Conservation (phyloP, 176 grass and related monocot genomes). For the Cocos nucifera region DNA sequence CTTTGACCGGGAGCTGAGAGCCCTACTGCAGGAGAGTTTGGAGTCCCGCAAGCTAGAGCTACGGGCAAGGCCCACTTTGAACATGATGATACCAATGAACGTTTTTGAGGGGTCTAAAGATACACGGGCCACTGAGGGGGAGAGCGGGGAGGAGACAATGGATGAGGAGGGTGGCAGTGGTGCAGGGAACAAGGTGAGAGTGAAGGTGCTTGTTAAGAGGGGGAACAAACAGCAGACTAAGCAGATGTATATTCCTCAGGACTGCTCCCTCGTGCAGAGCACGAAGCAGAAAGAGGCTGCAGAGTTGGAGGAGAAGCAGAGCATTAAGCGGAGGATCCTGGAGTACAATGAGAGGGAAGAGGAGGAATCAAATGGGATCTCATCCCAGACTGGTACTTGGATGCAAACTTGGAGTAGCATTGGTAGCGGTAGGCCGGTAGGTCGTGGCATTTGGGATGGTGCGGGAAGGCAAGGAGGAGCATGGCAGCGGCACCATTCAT, state of each 20-base stretch:
- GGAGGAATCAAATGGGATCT: constrained; percentile 64
- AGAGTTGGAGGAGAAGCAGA: constrained; percentile 85
- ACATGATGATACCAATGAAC: constrained; percentile 99
- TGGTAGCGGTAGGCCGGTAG: constrained; percentile 46
- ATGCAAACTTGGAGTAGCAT: constrained; percentile 39
- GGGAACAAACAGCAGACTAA: constrained; percentile 93
- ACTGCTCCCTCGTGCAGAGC: constrained; percentile 78
- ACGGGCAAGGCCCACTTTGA: constrained; percentile 59
- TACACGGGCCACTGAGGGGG: constrained; percentile 37
- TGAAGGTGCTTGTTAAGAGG: constrained; percentile 95
- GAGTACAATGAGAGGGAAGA: constrained; percentile 98
- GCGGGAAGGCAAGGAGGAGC: constrained; percentile 26
- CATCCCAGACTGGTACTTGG: constrained; percentile 49
- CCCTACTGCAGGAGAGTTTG: constrained; percentile 91
- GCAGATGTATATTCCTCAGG: constrained; percentile 85
- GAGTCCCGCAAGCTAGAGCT: constrained; percentile 82
- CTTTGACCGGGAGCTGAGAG: constrained; percentile 84
- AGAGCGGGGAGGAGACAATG: constrained; percentile 91
- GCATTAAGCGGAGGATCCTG: constrained; percentile 78
- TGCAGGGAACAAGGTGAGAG: constrained; percentile 64
- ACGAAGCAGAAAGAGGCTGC: constrained; percentile 87
- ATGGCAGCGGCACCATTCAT: constrained; percentile 41
- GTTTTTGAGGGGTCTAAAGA: constrained; percentile 78
- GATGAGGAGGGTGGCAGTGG: constrained; percentile 66
- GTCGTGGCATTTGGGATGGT: constrained; percentile 62